These are phyloP conservation scores for Rhododendron molle DNA, from an alignment of 148 eudicot species.

Conservation along the genomic window DNA sequence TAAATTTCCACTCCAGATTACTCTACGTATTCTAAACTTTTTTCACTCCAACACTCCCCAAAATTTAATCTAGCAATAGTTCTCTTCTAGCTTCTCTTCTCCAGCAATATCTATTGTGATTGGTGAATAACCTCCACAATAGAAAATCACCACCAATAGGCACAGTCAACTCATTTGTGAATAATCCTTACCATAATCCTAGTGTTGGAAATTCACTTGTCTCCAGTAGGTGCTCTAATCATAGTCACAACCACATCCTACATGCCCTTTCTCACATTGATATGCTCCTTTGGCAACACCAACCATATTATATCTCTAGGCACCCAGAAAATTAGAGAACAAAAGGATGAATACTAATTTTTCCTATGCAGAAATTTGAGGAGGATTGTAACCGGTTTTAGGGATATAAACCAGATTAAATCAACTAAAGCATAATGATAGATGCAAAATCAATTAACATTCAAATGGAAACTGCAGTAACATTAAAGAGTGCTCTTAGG, in stretches of 20 bases:
- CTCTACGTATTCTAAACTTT: background rate
- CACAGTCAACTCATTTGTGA: background rate
- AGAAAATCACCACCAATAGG: background rate
- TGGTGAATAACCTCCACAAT: background rate
- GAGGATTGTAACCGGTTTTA: background rate
- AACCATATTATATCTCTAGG: background rate
- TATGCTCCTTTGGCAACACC: background rate
- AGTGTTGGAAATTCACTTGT: background rate
- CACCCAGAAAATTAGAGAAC: constrained; percentile 1
- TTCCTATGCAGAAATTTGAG: background rate
- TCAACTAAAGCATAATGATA: background rate
- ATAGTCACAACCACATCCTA: background rate
- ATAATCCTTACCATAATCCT: background rate
- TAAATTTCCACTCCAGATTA: background rate
- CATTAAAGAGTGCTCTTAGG: background rate
- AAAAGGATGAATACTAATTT: background rate
- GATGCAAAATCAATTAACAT: background rate
- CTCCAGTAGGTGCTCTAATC: background rate
- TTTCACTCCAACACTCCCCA: background rate
- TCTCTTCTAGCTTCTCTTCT: background rate
- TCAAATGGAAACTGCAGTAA: background rate
- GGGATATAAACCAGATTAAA: background rate
- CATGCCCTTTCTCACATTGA: background rate
- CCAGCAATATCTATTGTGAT: background rate
- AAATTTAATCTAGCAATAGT: background rate